A percentile compares a stretch with the other conserved stretches of the same genome.
phyloP scores from a whole-genome alignment of 257 asterid genomes.

The Cinchona pubescens region DNA sequence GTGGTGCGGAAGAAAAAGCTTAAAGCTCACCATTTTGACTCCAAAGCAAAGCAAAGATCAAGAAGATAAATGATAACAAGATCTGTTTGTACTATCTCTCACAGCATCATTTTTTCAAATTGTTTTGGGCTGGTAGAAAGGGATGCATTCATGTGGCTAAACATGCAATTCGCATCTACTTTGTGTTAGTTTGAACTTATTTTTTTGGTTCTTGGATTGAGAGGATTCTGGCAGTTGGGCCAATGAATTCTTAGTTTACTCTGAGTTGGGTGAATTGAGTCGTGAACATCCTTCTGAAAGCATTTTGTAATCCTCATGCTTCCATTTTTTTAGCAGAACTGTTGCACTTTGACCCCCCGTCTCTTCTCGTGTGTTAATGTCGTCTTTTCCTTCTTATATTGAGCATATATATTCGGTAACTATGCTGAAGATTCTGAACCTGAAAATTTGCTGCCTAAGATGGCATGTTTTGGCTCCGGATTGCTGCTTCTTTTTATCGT shows the following conservation, averaged over 20 bases:
- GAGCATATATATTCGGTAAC: too few species aligned
- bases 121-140: neutral
- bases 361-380: neutral
- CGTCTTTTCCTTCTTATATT: neutral
- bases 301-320: slow-evolving; percentile 9
- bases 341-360: neutral
- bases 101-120: neutral
- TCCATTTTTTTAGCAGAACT: neutral
- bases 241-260: neutral
- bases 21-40: slow-evolving; percentile 83
- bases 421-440: slow-evolving; percentile 40
- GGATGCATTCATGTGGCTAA: neutral
- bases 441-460: slow-evolving; percentile 61
- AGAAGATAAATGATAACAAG: slow-evolving; percentile 28
- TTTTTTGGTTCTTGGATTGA: neutral
- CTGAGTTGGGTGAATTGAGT: neutral
- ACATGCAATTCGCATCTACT: neutral
- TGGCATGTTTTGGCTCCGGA: slow-evolving; percentile 91
- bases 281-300: neutral
- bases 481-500: slow-evolving; percentile 83
- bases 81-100: neutral
- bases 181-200: neutral
- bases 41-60: slow-evolving; percentile 60
- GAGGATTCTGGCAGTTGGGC: neutral
- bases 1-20: slow-evolving; percentile 75